phyloP scores from a whole-genome alignment of 495 filamentous ascomycete genomes.

The Penicillium simplicissimum region DNA sequence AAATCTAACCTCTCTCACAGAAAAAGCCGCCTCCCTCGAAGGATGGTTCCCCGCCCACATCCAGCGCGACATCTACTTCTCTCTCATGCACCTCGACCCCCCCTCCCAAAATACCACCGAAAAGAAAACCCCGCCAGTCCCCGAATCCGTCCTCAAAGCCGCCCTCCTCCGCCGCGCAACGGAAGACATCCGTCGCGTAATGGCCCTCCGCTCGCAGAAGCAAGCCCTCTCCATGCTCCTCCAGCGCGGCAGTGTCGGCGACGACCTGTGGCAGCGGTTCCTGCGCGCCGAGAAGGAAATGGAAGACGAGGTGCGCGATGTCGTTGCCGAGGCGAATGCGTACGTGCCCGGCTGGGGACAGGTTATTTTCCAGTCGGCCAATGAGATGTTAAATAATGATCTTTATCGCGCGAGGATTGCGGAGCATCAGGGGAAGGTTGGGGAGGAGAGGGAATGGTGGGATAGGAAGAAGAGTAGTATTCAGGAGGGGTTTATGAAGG shows the following conservation, averaged over 20 bases:
- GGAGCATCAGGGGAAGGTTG: conserved; percentile 65
- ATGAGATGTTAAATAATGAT: conserved; percentile 74
- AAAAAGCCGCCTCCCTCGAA: conserved; percentile 72
- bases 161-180: conserved; percentile 86
- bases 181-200: conserved; percentile 88
- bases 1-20: conserved; percentile 36
- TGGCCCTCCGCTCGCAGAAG: conserved; percentile 82
- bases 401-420: conserved; percentile 60
- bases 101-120: conserved; percentile 46
- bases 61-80: conserved; percentile 91
- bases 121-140: conserved; percentile 72
- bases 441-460: conserved; percentile 86
- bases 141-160: conserved; percentile 83
- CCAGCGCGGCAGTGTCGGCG: conserved; percentile 88
- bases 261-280: conserved; percentile 95
- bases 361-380: conserved; percentile 91
- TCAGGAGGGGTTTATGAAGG: conserved; percentile 79
- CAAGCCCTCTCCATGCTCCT: conserved; percentile 78
- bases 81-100: conserved; percentile 83
- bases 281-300: conserved; percentile 92
- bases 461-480: conserved; percentile 74
- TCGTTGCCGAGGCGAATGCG: conserved; percentile 93
- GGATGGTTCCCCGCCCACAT: conserved; percentile 92
- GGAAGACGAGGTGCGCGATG: conserved; percentile 91
- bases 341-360: conserved; percentile 86